These are phyloP conservation scores for Corylus avellana DNA, from an alignment of 306 rosid genomes.

Conservation along the genomic window DNA sequence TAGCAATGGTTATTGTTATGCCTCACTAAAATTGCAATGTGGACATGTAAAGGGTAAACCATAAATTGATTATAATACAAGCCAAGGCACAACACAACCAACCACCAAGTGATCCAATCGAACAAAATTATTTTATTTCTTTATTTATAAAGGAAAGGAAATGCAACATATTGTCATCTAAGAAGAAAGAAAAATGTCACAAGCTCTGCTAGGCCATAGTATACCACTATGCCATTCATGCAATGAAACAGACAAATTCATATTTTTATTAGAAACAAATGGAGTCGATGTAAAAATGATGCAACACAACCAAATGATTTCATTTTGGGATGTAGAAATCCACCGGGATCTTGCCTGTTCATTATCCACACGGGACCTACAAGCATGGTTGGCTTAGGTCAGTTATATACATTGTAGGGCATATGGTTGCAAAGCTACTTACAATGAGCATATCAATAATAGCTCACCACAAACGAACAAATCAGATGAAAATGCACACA, in stretches of 20 bases:
- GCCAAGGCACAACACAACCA: not conserved
- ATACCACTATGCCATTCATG: not conserved
- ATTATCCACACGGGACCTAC: not conserved
- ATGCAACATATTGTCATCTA: not conserved
- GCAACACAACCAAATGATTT: not conserved
- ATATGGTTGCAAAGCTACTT: not conserved
- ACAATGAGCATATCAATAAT: not conserved
- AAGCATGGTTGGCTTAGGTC: not conserved
- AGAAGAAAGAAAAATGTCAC: not conserved
- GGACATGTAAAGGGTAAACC: not conserved
- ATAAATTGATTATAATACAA: not conserved
- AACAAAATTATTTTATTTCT: not conserved
- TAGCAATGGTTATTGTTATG: constrained; percentile 1
- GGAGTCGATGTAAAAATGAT: too few relatives aligned
- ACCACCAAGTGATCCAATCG: not conserved
- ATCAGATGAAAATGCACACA: too few relatives aligned
- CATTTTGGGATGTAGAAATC: not conserved
- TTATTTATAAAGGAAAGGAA: not conserved
- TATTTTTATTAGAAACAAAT: too few relatives aligned
- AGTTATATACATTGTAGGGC: too few relatives aligned
- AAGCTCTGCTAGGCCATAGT: not conserved
- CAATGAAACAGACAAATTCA: not conserved
- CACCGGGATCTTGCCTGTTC: not conserved
- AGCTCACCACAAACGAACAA: not conserved
- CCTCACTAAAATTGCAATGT: not conserved